Evolutionary conservation across 768 basidiomycete genomes (phyloP).

Genomic region (Ramaria rubella): DNA sequence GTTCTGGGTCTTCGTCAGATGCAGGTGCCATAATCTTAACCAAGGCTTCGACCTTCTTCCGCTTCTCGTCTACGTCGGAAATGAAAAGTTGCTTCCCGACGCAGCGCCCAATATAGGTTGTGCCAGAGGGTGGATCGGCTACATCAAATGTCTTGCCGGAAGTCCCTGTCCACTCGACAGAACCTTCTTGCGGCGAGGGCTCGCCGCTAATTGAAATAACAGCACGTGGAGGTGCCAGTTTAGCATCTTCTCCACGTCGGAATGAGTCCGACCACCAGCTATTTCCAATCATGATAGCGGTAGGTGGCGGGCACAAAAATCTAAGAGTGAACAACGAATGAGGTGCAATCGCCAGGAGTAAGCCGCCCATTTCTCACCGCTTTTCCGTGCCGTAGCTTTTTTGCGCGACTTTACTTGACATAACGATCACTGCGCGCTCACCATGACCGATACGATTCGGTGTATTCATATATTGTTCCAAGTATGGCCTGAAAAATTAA

Average conservation of each 20-base stretch:
- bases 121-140: slow-evolving; percentile 68
- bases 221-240: slow-evolving; percentile 71
- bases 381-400: slow-evolving; percentile 97
- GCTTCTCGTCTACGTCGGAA: slow-evolving; percentile 90
- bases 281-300: slow-evolving; percentile 89
- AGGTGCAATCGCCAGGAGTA: slow-evolving; percentile 6
- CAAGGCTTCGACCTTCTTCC: slow-evolving; percentile 90
- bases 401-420: slow-evolving; percentile 97
- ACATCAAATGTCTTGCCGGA: slow-evolving; percentile 81
- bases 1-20: slow-evolving; percentile 74
- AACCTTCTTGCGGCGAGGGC: slow-evolving; percentile 75
- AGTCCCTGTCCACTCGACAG: slow-evolving; percentile 82
- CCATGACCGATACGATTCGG: slow-evolving; percentile 84
- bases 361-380: slow-evolving; percentile 41
- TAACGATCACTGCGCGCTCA: slow-evolving; percentile 90
- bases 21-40: slow-evolving; percentile 82
- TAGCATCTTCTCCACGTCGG: slow-evolving; percentile 67
- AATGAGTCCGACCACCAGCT: slow-evolving; percentile 88
- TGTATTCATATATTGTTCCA: slow-evolving; percentile 80
- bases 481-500: slow-evolving; percentile 50
- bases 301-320: slow-evolving; percentile 90
- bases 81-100: slow-evolving; percentile 95
- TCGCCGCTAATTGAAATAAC: slow-evolving; percentile 91
- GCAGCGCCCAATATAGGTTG: slow-evolving; percentile 87
- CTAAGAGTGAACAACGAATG: slow-evolving; percentile 29